Evolutionary conservation across 2,329 filamentous ascomycete genomes (phyloP), one percentile per base, ranked within the genome.

Genomic region (Byssochlamys sp.): DNA sequence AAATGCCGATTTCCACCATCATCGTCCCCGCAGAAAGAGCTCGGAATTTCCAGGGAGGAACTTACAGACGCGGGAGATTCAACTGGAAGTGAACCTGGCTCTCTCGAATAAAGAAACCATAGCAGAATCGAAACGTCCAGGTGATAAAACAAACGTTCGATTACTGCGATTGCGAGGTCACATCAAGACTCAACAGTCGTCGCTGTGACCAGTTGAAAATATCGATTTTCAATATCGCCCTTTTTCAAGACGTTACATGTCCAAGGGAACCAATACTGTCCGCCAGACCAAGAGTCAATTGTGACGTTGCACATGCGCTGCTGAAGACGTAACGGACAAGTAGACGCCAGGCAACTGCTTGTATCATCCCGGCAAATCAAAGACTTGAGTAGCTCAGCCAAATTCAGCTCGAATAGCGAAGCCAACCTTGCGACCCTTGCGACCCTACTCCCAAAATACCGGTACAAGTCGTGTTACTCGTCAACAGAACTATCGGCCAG

Each of bases 21-120:
- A 58, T 60, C 56, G 55, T 62, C 49, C 62, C 61, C 53, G 63
- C 59, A 59, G 65, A 66, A 57, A 60, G 61, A 62, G 57, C 64
- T 52, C 61, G 60, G 53, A 65, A 66, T 51, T 65, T 64, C 53
- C 66, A 65, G 63, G 63, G 63, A 51, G 64, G 63, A 48, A 66
- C 61, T 48, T 31, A 39, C 48, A 53, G 28, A 59, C 33, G 27
- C 33, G 50, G 52, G 24, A 19, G 27, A 29, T 29, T 53, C 11
- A 31, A 28, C 49, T 26, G 27, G 19, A 24, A 27, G 26, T 53
- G 52, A 53, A 9, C 29, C 29, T 53, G 9, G 26, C 28, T 33
- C 14, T 10, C 10, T n/a, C 5, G 12, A n/a, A 52, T 27, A 52
- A 35, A 29, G 26, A 52, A 48, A 28, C 29, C 45, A 45, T 25